Evolutionary conservation across 768 basidiomycete genomes (phyloP).

Genomic region (Suillus ampliporus): DNA sequence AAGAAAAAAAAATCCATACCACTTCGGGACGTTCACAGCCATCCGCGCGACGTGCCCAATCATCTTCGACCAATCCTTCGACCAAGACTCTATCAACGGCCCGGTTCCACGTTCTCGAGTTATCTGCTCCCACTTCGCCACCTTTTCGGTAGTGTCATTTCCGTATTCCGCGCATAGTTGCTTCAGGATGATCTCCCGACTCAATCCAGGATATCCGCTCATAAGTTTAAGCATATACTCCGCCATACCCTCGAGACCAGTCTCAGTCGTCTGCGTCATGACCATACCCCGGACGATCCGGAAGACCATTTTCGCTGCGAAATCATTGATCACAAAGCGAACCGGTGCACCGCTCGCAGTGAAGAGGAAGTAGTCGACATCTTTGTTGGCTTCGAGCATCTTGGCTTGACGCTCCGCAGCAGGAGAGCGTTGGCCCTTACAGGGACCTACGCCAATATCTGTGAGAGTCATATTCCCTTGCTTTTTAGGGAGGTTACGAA

Average conservation of each 20-base stretch:
- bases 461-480: neutral
- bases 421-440: slow-evolving; percentile 16
- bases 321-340: slow-evolving; percentile 19
- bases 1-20: neutral
- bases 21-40: neutral
- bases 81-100: neutral
- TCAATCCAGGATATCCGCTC: slow-evolving; percentile 23
- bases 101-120: neutral
- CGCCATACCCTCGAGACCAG: slow-evolving; percentile 14
- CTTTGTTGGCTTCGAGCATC: slow-evolving; percentile 23
- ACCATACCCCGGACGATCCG: slow-evolving; percentile 17
- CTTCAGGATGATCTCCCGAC: slow-evolving; percentile 12
- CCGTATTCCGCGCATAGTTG: neutral
- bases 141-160: neutral
- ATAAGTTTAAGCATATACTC: slow-evolving; percentile 26
- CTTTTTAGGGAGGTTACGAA: neutral
- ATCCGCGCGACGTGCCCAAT: slow-evolving; percentile 1
- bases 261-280: slow-evolving; percentile 12
- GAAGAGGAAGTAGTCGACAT: slow-evolving; percentile 27
- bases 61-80: neutral
- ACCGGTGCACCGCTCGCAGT: slow-evolving; percentile 19
- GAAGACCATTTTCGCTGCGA: slow-evolving; percentile 18
- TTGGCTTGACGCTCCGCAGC: slow-evolving; percentile 24
- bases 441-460: slow-evolving; percentile 16
- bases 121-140: neutral